phyloP scores from a whole-genome alignment of 176 grass and related monocot genomes.

The Triticum monococcum region DNA sequence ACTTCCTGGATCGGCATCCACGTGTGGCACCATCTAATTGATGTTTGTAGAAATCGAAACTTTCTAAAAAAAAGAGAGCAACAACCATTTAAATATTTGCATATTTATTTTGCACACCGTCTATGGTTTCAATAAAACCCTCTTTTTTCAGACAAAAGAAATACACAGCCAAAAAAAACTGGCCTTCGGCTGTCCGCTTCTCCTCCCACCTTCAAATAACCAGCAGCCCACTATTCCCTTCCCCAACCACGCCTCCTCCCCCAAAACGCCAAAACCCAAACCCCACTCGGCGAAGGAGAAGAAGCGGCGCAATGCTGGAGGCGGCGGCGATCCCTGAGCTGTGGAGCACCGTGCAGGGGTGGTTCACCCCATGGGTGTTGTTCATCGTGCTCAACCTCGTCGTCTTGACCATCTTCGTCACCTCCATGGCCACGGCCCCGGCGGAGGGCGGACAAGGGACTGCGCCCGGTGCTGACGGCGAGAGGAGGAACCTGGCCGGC shows the following conservation, averaged over 20 bases:
- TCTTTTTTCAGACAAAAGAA: background rate
- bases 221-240: background rate
- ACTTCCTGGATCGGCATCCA: background rate
- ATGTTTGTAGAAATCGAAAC: background rate
- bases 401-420: conserved; percentile 86
- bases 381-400: conserved; percentile 94
- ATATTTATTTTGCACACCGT: background rate
- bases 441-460: background rate
- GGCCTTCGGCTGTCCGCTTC: background rate
- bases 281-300: background rate
- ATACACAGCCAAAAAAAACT: background rate
- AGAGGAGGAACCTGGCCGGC: conserved; percentile 31
- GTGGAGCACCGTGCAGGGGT: conserved; percentile 57
- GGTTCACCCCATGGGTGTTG: conserved; percentile 73
- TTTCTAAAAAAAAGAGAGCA: background rate
- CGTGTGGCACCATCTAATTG: background rate
- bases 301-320: conserved; percentile 46
- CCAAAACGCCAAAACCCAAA: conserved; percentile 20
- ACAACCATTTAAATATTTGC: background rate
- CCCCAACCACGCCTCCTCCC: background rate
- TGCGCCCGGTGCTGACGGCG: background rate
- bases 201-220: conserved; percentile 35
- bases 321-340: conserved; percentile 50
- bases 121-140: background rate
- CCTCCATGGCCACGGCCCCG: conserved; percentile 45